Evolutionary conservation across 495 filamentous ascomycete species (phyloP), one percentile per base, ranked within the genome.

Genomic region (Penicillium ochrochloron): DNA sequence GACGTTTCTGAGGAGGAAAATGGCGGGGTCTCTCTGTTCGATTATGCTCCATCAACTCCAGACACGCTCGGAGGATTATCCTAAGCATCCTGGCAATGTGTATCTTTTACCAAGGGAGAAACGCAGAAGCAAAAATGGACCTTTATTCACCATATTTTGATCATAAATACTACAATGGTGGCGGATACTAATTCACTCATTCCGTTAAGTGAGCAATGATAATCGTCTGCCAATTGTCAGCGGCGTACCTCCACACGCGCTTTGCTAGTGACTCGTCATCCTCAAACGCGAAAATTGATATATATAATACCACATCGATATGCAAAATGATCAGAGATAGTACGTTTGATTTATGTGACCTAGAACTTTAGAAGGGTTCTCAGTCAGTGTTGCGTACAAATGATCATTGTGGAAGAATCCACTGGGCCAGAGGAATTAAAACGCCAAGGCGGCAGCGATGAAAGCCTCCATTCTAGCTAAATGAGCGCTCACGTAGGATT

Each of bases 281-380:
- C 44, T 48, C 21, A 15, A 48, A 48, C 44, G 17, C 15, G 44
- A 48, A 48, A 14, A 1, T 10, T 48, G 44, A 48, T 5, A 15
- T 5, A 15, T 23, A 5, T 27, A 27, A 27, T 4, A 27, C 25
- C 25, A 48, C 44, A 17, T 48, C 44, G 7, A n/a, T n/a, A 48
- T 48, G 44, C 44, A 48, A 48, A 48, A 27, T 48, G 21, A n/a
- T 19, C 44, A 23, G 44, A 48, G 44, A 23, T 48, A n/a, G 15
- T 48, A 48, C 44, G 21, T 48, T 48, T 48, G 21, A 12, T 2
- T 7, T n/a, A 8, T 15, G 17, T 48, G 44, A 48, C 44, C 44
- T 2, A 48, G 44, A 37, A 37, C 6, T 37, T 37, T 37, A 37
- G 34, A 6, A 37, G 25, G 25, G 2, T 1, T 37, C 12, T 37